A percentile compares a stretch with the other conserved stretches of the same genome.
Evolutionary conservation across 179 eudicot genomes (phyloP).

Genomic region (Carnegiea gigantea): DNA sequence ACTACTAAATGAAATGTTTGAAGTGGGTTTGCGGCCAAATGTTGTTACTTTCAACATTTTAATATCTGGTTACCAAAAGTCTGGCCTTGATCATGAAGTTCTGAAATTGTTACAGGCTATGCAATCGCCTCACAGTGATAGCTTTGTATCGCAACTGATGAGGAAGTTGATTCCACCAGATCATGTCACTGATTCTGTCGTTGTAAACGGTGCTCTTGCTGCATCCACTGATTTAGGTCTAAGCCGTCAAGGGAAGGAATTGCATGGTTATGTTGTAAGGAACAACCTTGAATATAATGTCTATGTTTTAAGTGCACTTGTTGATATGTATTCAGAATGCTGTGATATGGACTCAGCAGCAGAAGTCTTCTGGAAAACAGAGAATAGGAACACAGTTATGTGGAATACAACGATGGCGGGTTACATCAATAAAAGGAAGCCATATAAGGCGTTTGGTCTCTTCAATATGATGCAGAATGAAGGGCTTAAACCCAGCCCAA

Average conservation of each 20-base stretch:
- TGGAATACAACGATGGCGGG: slow-evolving; percentile 60
- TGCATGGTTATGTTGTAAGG: slow-evolving; percentile 46
- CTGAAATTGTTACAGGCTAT: slow-evolving; percentile 44
- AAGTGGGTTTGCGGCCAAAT: slow-evolving; percentile 40
- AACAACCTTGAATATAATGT: slow-evolving; percentile 34
- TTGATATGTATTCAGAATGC: slow-evolving; percentile 64
- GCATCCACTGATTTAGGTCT: slow-evolving; percentile 52
- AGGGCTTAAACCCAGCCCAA: slow-evolving; percentile 35
- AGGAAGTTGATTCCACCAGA: slow-evolving; percentile 31
- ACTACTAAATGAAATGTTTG: slow-evolving; percentile 39
- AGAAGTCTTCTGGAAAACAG: slow-evolving; percentile 40
- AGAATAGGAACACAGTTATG: slow-evolving; percentile 43
- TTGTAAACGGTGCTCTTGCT: slow-evolving; percentile 47
- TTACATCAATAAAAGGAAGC: slow-evolving; percentile 29
- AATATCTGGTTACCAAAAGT: slow-evolving; percentile 51
- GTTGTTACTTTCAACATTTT: slow-evolving; percentile 42
- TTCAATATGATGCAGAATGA: slow-evolving; percentile 42
- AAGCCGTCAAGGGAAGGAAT: slow-evolving; percentile 46
- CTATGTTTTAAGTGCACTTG: slow-evolving; percentile 55
- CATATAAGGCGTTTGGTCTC: slow-evolving; percentile 35
- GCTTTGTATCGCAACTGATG: slow-evolving; percentile 19
- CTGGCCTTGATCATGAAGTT: slow-evolving; percentile 46
- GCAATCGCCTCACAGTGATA: slow-evolving; percentile 33
- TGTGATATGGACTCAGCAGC: slow-evolving; percentile 37
- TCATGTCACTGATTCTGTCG: slow-evolving; percentile 43